Base-by-base conservation (phyloP, 768 basidiomycete genomes). In the Rhizopogon sp. region DNA sequence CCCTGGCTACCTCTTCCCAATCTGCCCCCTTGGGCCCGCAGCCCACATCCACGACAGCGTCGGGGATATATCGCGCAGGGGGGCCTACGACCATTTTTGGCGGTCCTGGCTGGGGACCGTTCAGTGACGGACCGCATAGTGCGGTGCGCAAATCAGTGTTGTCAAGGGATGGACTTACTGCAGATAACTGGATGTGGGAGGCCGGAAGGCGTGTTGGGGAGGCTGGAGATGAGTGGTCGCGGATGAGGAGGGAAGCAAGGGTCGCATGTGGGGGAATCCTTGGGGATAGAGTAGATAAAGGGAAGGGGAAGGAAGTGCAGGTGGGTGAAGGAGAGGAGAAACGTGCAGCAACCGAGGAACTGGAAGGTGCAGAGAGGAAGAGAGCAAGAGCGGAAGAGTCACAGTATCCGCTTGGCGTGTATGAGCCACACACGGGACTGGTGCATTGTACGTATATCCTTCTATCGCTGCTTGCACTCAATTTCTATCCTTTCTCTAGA, bases 11-110 rank as follows among this genome's bases (percentile, higher is more conserved):
- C 2, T 76, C 76, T 0, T 66, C 72, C 3, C 73, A 72, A 47
- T 72, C 77, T 52, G 74, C 73, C 16, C 76, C 76, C 14, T 72
- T 69, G 42, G 62, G 70, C 16, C 65, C 60, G 50, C 59, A 62
- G 8, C 66, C 64, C 14, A 53, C 64, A 20, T 65, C 67, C 43
- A 47, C 40, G 16, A 53, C 59, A 3, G 67, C 72, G 16, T 77
- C 79, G 8, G 81, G 82, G 16, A 81, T 94, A 43, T 97, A 96
- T 72, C 87, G 90, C 43, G 85, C 93, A 0, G 93, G 94, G 1
- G 94, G 94, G 0, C 90, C 93, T 1, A 96, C 94, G 1, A 98
- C 96, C 0, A 81, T 94, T 43, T 98, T 97, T 61, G 95, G 90
- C 16, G 81, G 81, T 0, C 78, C 78, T 14, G 95, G 95, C 0